These are phyloP conservation scores for Trichoderma arundinaceum DNA, from an alignment of 2,329 filamentous ascomycete species.

Conservation along the genomic window DNA sequence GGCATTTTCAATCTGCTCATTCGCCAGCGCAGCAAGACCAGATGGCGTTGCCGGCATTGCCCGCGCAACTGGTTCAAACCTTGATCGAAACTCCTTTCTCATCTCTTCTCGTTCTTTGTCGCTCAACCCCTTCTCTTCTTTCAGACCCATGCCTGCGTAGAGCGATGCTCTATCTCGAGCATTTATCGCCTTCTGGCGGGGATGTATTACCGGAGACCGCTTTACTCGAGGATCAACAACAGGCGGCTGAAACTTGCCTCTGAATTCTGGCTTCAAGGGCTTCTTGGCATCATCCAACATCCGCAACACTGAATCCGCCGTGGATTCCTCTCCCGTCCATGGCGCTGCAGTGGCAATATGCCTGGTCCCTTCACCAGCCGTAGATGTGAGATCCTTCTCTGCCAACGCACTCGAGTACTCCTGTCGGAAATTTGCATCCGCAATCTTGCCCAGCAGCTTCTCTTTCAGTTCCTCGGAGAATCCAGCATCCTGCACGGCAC, in stretches of 20 bases:
- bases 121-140: constrained; percentile 59
- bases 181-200: constrained; percentile 56
- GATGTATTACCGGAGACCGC: constrained; percentile 45
- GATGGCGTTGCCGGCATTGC: constrained; percentile 76
- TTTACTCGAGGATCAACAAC: constrained; percentile 60
- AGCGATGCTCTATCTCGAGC: constrained; percentile 63
- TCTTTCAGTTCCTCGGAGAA: constrained; percentile 68
- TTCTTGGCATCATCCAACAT: constrained; percentile 85
- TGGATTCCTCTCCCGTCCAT: constrained; percentile 79
- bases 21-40: constrained; percentile 82
- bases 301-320: constrained; percentile 77
- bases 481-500: constrained; percentile 65
- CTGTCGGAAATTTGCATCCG: constrained; percentile 59
- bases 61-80: constrained; percentile 75
- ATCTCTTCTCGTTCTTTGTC: constrained; percentile 75
- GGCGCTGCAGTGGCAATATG: constrained; percentile 69
- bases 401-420: constrained; percentile 57
- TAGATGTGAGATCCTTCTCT: constrained; percentile 55
- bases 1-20: constrained; percentile 90
- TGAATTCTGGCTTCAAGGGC: constrained; percentile 61
- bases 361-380: constrained; percentile 71
- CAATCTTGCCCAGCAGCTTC: constrained; percentile 61
- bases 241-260: constrained; percentile 54
- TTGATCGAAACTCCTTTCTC: constrained; percentile 75
- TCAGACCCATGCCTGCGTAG: constrained; percentile 57